Percentiles rank a stretch among this genome's conserved stretches.
Evolutionary conservation across 306 rosid genomes (phyloP).

Genomic region (Begonia fuchsioides): DNA sequence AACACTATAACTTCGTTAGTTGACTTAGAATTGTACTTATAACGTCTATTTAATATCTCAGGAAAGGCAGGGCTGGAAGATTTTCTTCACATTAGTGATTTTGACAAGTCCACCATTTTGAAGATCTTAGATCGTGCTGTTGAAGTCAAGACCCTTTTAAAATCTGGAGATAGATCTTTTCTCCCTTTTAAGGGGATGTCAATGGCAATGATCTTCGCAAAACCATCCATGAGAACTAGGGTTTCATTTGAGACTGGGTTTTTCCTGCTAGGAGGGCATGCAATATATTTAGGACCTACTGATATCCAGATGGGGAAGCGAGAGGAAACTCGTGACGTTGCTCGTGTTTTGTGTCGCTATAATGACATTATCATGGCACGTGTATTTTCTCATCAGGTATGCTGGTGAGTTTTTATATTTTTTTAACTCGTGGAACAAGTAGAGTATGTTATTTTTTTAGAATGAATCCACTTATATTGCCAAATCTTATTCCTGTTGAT

Average conservation of each 20-base stretch:
- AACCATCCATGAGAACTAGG: conserved; percentile 92
- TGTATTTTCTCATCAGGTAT: conserved; percentile 93
- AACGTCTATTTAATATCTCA: conserved; percentile 12
- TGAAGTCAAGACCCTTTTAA: conserved; percentile 69
- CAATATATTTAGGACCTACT: conserved; percentile 85
- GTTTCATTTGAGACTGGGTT: conserved; percentile 96
- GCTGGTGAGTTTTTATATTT: conserved; percentile 34
- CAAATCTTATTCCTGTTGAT: too few relatives aligned
- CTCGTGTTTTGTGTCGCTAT: conserved; percentile 73
- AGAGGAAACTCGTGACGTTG: conserved; percentile 92
- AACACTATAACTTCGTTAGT: too few relatives aligned
- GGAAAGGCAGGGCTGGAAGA: conserved; percentile 46
- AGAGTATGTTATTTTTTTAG: too few relatives aligned
- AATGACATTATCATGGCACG: conserved; percentile 94
- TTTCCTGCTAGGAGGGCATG: conserved; percentile 59
- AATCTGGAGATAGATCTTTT: conserved; percentile 72
- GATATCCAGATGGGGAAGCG: conserved; percentile 97
- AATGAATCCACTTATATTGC: too few relatives aligned
- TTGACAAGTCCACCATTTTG: conserved; percentile 55
- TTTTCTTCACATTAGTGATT: conserved; percentile 74
- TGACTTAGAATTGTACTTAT: not conserved
- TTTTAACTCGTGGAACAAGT: not conserved
- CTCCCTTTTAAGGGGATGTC: conserved; percentile 83
- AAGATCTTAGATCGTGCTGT: conserved; percentile 67
- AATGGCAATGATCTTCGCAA: conserved; percentile 92